Percentiles rank a stretch among this genome's conserved stretches.
phyloP scores from a whole-genome alignment of 208 protist genomes.

The Leishmania gerbilli region DNA sequence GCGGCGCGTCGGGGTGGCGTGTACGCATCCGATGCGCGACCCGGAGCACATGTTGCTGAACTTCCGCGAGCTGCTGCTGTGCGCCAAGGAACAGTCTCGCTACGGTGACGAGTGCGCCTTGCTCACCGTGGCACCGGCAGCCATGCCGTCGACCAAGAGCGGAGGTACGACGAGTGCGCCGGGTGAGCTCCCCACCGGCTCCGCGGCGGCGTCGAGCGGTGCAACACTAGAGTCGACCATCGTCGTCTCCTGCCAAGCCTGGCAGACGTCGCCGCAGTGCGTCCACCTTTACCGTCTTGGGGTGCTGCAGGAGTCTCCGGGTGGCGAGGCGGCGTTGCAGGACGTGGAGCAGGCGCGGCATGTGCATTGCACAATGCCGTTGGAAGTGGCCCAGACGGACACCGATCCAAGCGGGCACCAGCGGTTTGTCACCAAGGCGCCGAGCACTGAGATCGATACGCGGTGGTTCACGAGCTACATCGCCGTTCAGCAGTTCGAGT shows the following conservation, averaged over 20 bases:
- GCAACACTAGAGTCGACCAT: constrained; percentile 2
- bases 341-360: constrained; percentile 36
- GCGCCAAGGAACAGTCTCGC: constrained; percentile 77
- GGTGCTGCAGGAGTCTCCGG: constrained; percentile 52
- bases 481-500: constrained; percentile 85
- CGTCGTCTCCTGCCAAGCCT: constrained; percentile 73
- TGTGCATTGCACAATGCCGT: constrained; percentile 57
- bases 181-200: constrained; percentile 1
- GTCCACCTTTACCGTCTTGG: constrained; percentile 82
- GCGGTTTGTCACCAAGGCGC: constrained; percentile 62
- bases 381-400: constrained; percentile 81
- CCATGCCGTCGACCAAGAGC: constrained; percentile 10
- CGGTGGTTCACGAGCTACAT: constrained; percentile 90
- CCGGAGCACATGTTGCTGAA: constrained; percentile 38
- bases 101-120: constrained; percentile 90
- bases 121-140: constrained; percentile 72
- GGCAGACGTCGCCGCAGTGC: constrained; percentile 89
- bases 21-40: constrained; percentile 73
- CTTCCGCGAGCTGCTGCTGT: constrained; percentile 77
- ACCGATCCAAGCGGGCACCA: constrained; percentile 65
- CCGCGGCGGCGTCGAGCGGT: neutral
- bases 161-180: constrained; percentile 15
- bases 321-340: constrained; percentile 19
- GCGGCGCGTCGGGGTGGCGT: constrained; percentile 79
- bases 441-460: constrained; percentile 76